Evolutionary conservation across 1,139 yeast species (phyloP), one percentile per base, ranked within the genome.

Genomic region (Hansenula lynferdii): DNA sequence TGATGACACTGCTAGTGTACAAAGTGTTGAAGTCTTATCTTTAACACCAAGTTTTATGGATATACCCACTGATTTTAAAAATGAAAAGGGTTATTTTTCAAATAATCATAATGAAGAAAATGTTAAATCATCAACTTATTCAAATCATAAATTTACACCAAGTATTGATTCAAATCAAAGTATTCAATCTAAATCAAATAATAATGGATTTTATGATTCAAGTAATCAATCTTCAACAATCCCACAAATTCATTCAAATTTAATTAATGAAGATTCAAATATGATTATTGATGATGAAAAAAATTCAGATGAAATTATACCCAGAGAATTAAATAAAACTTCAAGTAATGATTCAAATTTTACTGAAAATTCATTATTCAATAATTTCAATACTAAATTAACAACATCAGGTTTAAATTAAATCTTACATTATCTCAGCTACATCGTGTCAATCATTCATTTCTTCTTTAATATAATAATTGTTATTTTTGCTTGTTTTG

Each of bases 41-140:
- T 36, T 64, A 27, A 63, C 66, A 3, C 67, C 69, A 12, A 57
- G 64, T 33, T 63, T 63, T 36, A 54, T 61, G 58, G 69, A 64
- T 42, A 57, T 59, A 27, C 62, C 61, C 24, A 34, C 31, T 12
- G 31, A 35, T 21, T 31, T 20, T 14, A 19, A 37, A 14, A 35
- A 38, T 30, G 40, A 37, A 6, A 28, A 25, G 7, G 33, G 31
- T 5, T 28, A 28, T 20, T 28, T 37, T 16, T 12, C 15, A 18
- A 26, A 26, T 14, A n/a, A n/a, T n/a, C n/a, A n/a, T n/a, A n/a
- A n/a, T n/a, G n/a, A n/a, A n/a, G n/a, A n/a, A n/a, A n/a, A n/a
- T n/a, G n/a, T n/a, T n/a, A n/a, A n/a, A n/a, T n/a, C n/a, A n/a
- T n/a, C n/a, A n/a, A 28, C 6, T 11, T 9, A 18, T 16, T 11